Base-by-base conservation (phyloP, 176 grass and related monocot species). In the Hordeum marinum region DNA sequence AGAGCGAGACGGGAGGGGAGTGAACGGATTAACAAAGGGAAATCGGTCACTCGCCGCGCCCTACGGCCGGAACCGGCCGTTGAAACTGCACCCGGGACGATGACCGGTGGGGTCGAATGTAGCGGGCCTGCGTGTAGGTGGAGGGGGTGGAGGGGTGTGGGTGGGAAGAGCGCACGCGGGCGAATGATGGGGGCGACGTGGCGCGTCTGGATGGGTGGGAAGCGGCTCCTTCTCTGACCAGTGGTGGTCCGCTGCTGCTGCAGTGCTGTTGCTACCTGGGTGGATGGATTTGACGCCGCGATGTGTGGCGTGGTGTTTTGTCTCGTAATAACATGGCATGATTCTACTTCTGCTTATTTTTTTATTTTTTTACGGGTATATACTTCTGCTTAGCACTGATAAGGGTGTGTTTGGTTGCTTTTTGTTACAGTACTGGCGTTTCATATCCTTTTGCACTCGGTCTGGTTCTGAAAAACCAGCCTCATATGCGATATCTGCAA, bases 131-230 rank as follows among this genome's bases (percentile, higher is more conserved):
- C 12, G 0, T 79, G 75, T n/a, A 11, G 7, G 7, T 0, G 7
- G 23, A 1, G 5, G 2, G 0, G 1, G 27, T 39, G 5, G 31
- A 1, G 6, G 1, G 68, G 0, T 2, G 5, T 2, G 1, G 11
- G 68, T 62, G 40, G 9, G 21, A 15, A 39, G 11, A 1, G 48
- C 6, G 48, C 21, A 18, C 11, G 52, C 8, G 5, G 1, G n/a
- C 1, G 9, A 17, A 5, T 17, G 11, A 1, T 2, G 65, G 23
- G 40, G 68, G 43, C 68, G 81, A 80, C 87, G 87, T 84, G 82
- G 82, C 82, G 11, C 10, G 3, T 46, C 14, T 9, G 69, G 21
- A 46, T 72, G 14, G 69, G 12, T 27, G 23, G 18, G 18, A 20
- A 7, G 21, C 7, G 41, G 8, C 7, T 11, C 20, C 11, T 2